Base-by-base conservation (phyloP, 371 early-diverging fungal genomes). In the Mortierella sp. region DNA sequence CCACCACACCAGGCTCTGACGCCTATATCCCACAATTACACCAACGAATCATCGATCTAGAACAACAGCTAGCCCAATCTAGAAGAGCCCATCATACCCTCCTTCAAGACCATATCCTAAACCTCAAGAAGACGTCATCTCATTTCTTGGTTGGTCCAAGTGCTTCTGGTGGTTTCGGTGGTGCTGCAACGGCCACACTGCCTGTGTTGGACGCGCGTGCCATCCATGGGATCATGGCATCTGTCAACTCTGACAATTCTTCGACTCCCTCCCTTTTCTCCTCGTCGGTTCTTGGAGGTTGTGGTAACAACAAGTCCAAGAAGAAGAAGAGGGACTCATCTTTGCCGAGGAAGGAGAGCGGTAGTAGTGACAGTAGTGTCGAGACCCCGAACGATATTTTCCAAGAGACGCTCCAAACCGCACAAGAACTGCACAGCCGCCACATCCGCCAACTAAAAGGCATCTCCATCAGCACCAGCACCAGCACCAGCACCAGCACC, bases 1-100 rank as follows among this genome's bases (percentile, higher is more conserved):
- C 7, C 41, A 41, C 4, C 41, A 41, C 41, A 41, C 41, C 41
- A 41, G 41, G 4, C 41, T 7, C 41, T 41, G 63, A 41, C 8
- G 32, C 16, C 51, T 14, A 18, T 35, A 18, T 18, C 0, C 63
- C 29, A 6, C 43, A 60, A 44, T 44, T 77, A 0, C 71, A 77
- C 3, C 77, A 76, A 55, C 74, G 56, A 32, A 56, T 80, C 44
- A 5, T 35, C n/a, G 87, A 84, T 55, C 46, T 80, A 38, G 80
- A 80, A n/a, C 75, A 55, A 24, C 88, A 78, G n/a, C 24, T 83
- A 21, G 63, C 70, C 18, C 80, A 74, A 27, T 83, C 83, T 6
- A 75, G 80, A 58, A 41, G 68, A 8, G 84, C 84, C 4, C 80
- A 83, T 32, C 77, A 80, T 51, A 48, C 41, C 6, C 75, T 83